Percentiles rank a stretch among this genome's conserved stretches.
phyloP scores from a whole-genome alignment of 2,329 filamentous ascomycete species.

The Triangularia setosa region DNA sequence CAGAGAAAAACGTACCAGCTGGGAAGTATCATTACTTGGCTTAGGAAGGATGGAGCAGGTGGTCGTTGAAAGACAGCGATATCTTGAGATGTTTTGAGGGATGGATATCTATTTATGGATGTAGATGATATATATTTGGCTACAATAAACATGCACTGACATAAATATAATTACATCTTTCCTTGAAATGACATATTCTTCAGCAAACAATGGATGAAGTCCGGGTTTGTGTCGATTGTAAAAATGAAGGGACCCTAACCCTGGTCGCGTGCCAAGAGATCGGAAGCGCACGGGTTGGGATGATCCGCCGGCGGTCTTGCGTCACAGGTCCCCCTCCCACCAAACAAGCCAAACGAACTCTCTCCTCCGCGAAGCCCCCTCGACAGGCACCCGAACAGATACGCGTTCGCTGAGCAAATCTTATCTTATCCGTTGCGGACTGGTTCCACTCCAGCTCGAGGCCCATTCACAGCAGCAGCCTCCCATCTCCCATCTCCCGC shows the following conservation, averaged over 20 bases:
- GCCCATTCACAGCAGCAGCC: too few relatives aligned
- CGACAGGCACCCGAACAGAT: background rate
- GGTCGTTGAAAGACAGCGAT: background rate
- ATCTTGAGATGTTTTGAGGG: background rate
- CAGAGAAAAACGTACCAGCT: too few relatives aligned
- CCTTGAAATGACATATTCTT: too few relatives aligned
- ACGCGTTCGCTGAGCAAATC: background rate
- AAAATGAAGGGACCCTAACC: background rate
- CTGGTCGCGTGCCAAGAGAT: background rate
- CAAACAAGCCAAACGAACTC: background rate
- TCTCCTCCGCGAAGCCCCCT: background rate
- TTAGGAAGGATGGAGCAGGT: too few relatives aligned
- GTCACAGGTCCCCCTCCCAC: background rate
- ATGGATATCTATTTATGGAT: background rate
- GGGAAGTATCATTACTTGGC: too few relatives aligned
- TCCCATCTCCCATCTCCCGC: too few relatives aligned
- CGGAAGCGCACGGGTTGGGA: background rate
- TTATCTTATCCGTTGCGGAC: background rate
- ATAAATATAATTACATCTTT: background rate
- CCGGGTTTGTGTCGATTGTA: background rate
- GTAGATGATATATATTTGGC: background rate
- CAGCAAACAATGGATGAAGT: too few relatives aligned
- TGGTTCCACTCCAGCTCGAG: too few relatives aligned
- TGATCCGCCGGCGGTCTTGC: conserved; percentile 1
- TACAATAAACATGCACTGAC: background rate